phyloP scores from a whole-genome alignment of 2,329 filamentous ascomycete genomes.

The Apiospora hydei region DNA sequence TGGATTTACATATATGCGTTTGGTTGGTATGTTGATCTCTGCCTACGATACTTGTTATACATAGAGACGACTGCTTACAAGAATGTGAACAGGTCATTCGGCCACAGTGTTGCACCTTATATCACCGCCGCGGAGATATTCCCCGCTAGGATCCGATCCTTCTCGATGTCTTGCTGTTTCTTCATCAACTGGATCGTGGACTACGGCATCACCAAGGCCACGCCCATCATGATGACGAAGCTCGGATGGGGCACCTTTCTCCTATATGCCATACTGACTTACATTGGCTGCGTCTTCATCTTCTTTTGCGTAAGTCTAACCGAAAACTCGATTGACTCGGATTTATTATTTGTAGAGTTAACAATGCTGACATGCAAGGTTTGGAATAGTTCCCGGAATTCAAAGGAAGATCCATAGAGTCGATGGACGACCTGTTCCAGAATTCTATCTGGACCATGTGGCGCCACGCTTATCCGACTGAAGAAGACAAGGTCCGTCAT shows the following conservation, averaged over 20 bases:
- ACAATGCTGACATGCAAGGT: background rate
- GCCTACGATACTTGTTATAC: background rate
- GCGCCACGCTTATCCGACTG: conserved; percentile 47
- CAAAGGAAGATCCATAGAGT: conserved; percentile 57
- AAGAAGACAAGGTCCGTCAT: conserved; percentile 43
- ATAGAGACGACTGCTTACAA: background rate
- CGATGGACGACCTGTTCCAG: conserved; percentile 56
- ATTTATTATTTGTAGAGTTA: background rate
- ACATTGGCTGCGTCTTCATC: conserved; percentile 47
- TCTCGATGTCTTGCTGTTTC: conserved; percentile 40
- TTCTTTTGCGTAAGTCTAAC: conserved; percentile 49
- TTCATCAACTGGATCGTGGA: conserved; percentile 44
- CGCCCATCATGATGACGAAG: conserved; percentile 45
- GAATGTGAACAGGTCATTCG: conserved; percentile 32
- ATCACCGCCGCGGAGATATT: conserved; percentile 44
- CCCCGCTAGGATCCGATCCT: conserved; percentile 41
- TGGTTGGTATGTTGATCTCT: background rate
- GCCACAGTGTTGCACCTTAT: conserved; percentile 38
- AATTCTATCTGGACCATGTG: conserved; percentile 50
- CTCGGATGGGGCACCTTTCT: conserved; percentile 47
- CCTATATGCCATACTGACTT: conserved; percentile 45
- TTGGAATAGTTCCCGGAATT: conserved; percentile 49
- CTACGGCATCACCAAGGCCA: conserved; percentile 43
- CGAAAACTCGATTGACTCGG: background rate
- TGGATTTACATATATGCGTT: conserved; percentile 42